A percentile compares a stretch with the other conserved stretches of the same genome.
Conservation (phyloP, 179 eudicot genomes). For the Dionaea muscipula region DNA sequence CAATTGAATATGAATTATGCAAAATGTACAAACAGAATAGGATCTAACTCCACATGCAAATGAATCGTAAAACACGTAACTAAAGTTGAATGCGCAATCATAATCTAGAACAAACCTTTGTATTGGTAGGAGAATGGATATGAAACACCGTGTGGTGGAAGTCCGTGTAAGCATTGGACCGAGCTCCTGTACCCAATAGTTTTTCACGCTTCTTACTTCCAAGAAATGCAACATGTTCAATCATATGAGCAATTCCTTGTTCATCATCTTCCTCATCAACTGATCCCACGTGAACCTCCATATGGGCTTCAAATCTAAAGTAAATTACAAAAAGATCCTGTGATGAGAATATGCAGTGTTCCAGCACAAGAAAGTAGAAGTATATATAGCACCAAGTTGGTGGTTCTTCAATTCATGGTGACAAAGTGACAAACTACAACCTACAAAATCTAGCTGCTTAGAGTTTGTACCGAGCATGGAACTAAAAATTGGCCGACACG, state of each 20-base stretch:
- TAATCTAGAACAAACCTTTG: slow-evolving; percentile 44
- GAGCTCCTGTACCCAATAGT: slow-evolving; percentile 92
- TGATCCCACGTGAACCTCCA: slow-evolving; percentile 98
- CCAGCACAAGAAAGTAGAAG: neutral
- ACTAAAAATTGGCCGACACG: too few relatives aligned
- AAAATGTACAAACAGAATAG: too few relatives aligned
- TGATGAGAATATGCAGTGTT: neutral
- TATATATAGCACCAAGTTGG: neutral
- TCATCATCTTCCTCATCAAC: slow-evolving; percentile 98
- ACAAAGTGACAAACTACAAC: too few relatives aligned
- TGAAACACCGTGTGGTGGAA: slow-evolving; percentile 99
- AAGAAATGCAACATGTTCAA: slow-evolving; percentile 99
- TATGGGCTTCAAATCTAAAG: slow-evolving; percentile 93
- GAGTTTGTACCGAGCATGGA: too few relatives aligned
- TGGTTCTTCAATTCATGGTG: neutral
- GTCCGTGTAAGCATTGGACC: slow-evolving; percentile 98
- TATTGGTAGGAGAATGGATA: slow-evolving; percentile 80
- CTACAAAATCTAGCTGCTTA: too few relatives aligned
- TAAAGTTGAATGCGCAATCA: neutral
- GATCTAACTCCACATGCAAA: too few relatives aligned
- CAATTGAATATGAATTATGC: too few relatives aligned
- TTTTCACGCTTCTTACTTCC: slow-evolving; percentile 99
- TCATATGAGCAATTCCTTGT: slow-evolving; percentile 99
- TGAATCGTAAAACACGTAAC: too few relatives aligned
- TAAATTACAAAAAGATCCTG: neutral